Base-by-base conservation (phyloP, 1,284 basidiomycete species). In the Ganoderma lucidum region DNA sequence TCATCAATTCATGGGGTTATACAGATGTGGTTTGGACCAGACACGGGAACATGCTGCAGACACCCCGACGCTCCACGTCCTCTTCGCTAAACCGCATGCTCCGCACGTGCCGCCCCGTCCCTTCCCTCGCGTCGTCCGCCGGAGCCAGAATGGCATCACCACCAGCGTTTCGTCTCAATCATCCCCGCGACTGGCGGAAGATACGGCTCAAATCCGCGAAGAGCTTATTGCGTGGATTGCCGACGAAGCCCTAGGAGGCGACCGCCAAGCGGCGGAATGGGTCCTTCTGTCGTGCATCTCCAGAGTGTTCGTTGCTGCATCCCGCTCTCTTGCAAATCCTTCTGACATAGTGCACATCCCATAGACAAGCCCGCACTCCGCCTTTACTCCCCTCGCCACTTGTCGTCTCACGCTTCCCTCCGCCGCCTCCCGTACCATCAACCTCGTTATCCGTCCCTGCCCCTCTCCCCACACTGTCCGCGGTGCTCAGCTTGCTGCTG, bases 241-340 rank as follows among this genome's bases (percentile, higher is more conserved):
- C 0, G 79, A 85, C 28, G 87, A 92, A 71, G 87, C 85, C 6
- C 81, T 95, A 1, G 90, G 84, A 1, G 91, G 91, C 0, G 94
- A 96, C 76, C 76, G 71, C 37, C 82, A 88, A 42, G 91, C 91
- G 0, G 94, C 95, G 12, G 92, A 96, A 80, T 95, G 92, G 89
- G 81, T 93, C 2, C 80, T 96, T 8, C 82, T 96, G 17, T 83
- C 86, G 30, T 78, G 86, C 32, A 83, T 93, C n/a, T 86, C 91
- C 28, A 86, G 86, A 78, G 88, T 92, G 93, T 95, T 76, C 72
- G 90, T 83, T 19, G 0, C 32, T 32, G 63, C 62, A 44, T 15
- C 53, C 37, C 12, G n/a, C 41, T 61, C 19, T 44, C 28, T 44
- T 48, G 1, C 42, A 14, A 2, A 12, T 14, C 61, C 45, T 30